These are phyloP conservation scores for Chrysochromulina tobinii DNA, from an alignment of 78 protist species.

Conservation along the genomic window DNA sequence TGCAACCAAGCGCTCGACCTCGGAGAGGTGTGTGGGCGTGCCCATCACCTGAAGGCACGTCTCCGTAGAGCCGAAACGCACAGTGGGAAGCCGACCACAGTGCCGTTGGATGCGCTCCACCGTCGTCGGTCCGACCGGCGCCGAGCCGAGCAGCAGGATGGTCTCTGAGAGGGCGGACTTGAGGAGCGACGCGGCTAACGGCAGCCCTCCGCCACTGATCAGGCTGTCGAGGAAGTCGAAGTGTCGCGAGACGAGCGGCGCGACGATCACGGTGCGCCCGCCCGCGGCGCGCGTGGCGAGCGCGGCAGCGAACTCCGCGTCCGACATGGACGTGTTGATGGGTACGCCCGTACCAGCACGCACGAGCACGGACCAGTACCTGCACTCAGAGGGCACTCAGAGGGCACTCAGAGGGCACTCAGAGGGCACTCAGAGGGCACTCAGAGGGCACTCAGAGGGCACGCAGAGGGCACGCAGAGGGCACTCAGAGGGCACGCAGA, in stretches of 20 bases:
- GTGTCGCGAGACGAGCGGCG: slow-evolving; percentile 18
- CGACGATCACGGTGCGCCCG: background rate
- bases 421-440: no score
- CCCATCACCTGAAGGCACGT: slow-evolving; percentile 11
- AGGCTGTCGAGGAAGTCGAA: background rate
- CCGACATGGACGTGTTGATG: background rate
- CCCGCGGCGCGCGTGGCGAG: background rate
- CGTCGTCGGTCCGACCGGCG: slow-evolving; percentile 26
- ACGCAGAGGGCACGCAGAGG: no score
- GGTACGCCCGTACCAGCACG: no score
- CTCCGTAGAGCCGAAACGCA: slow-evolving; percentile 24
- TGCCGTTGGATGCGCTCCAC: background rate
- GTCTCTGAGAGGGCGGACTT: background rate
- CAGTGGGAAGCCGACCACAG: background rate
- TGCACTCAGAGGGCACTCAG: no score
- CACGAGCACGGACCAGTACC: no score
- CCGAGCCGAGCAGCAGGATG: slow-evolving; percentile 18
- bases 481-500: no score
- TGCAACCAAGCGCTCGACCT: background rate
- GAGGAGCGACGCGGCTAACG: background rate
- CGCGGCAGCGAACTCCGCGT: background rate
- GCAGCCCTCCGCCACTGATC: background rate
- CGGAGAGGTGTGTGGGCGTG: background rate
- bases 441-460: no score
- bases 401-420: no score